Evolutionary conservation across 1,284 basidiomycete species (phyloP), one percentile per base, ranked within the genome.

Genomic region (Meripilus lineatus): DNA sequence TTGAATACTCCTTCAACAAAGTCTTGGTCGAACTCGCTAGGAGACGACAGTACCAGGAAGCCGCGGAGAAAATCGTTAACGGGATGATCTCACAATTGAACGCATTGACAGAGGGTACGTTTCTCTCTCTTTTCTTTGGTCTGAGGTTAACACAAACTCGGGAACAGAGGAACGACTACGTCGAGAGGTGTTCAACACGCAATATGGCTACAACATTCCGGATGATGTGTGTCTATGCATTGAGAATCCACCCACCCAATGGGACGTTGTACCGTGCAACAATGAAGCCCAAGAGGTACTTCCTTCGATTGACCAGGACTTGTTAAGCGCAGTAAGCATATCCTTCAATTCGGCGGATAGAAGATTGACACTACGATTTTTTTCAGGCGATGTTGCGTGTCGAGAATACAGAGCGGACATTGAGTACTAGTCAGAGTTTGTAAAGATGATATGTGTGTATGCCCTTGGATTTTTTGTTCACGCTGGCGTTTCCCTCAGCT

Each of bases 151-250:
- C 17, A n/a, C 22, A 20, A 3, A 30, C 24, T 36, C n/a, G 49
- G 40, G n/a, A 40, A 15, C 58, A 90, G 87, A 87, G 65, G 88
- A 90, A 58, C 71, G 71, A 17, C 67, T 69, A 44, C 58, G 75
- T 8, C 73, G 88, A 34, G 71, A 74, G 38, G 71, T 71, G n/a
- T 90, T 90, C 62, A 84, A 85, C 50, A 67, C 67, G 2, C 77
- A 80, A 42, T 78, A 89, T 44, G 85, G 85, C 0, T 71, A 71
- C 14, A 76, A 84, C 56, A 71, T 90, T 2, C 87, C 88, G 1
- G 74, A 79, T 49, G 87, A 90, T 55, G 71, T 90, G 32, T 89
- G 86, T 58, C 64, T 87, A 7, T 84, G 74, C 48, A 78, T 89
- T 40, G 76, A 76, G 50, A 84, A 88, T 55, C 62, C 73, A 14